These are phyloP conservation scores for Dentipellis sp. DNA, from an alignment of 768 basidiomycete species.

Conservation along the genomic window DNA sequence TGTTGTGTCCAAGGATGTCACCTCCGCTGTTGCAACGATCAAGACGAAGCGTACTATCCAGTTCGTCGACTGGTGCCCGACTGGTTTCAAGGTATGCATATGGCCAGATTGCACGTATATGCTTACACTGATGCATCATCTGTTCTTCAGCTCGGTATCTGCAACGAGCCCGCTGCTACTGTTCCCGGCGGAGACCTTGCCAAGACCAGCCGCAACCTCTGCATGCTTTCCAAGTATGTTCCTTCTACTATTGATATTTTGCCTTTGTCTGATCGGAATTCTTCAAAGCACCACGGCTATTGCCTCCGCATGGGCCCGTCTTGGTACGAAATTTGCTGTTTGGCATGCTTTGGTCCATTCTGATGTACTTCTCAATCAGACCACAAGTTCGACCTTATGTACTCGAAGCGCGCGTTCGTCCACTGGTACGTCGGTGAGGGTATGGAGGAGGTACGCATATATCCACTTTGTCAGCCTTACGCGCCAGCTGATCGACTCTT, in stretches of 20 bases:
- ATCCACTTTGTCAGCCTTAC: no score
- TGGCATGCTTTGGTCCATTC: not conserved
- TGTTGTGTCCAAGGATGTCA: conserved; percentile 93
- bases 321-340: conserved; percentile 33
- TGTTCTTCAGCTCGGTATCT: conserved; percentile 74
- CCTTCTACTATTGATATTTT: not conserved
- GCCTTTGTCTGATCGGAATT: not conserved
- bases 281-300: conserved; percentile 77
- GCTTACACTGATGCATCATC: conserved; percentile 15
- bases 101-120: not conserved
- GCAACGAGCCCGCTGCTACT: conserved; percentile 88
- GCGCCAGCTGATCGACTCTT: not conserved
- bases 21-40: conserved; percentile 86
- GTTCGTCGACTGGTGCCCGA: conserved; percentile 98
- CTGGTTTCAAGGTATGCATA: conserved; percentile 74
- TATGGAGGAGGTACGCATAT: conserved; percentile 79
- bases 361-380: conserved; percentile 35
- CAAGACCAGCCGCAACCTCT: conserved; percentile 86
- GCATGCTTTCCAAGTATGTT: conserved; percentile 88
- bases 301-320: conserved; percentile 88
- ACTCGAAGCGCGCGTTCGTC: conserved; percentile 89
- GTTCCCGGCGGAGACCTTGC: conserved; percentile 95
- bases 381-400: conserved; percentile 97
- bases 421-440: conserved; percentile 98
- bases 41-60: conserved; percentile 98